Conservation (phyloP, 768 basidiomycete genomes). For the Royoungia palumana region DNA sequence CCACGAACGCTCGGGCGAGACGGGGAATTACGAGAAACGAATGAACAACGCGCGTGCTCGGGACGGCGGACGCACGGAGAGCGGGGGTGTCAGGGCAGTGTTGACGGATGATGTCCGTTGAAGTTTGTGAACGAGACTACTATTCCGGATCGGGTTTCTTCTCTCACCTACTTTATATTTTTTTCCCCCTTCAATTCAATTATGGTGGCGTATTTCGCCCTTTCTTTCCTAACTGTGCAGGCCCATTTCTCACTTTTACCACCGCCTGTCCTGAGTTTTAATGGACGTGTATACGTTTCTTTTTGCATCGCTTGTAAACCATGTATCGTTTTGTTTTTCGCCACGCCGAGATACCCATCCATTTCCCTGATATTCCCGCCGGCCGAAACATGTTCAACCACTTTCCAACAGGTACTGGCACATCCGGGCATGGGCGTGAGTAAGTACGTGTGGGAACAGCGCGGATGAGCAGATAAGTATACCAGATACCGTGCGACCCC, state of each 20-base stretch:
- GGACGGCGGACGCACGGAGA: conserved; percentile 81
- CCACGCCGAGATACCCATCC: conserved; percentile 29
- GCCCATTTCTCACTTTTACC: conserved; percentile 11
- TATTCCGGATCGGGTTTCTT: conserved; percentile 8
- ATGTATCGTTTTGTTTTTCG: conserved; percentile 3
- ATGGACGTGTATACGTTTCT: conserved; percentile 22
- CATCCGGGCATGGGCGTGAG: too few species aligned
- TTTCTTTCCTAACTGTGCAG: conserved; percentile 5
- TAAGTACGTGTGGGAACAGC: too few species aligned
- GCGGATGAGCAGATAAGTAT: too few species aligned
- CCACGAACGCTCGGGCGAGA: conserved; percentile 22
- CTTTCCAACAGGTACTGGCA: too few species aligned
- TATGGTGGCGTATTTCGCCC: conserved; percentile 9
- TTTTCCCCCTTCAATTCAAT: conserved; percentile 2
- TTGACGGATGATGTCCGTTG: conserved; percentile 41
- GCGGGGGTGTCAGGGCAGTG: conserved; percentile 79
- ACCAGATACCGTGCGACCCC: too few species aligned
- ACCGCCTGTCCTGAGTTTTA: conserved; percentile 8
- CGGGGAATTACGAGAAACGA: conserved; percentile 39
- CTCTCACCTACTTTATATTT: conserved; percentile 1
- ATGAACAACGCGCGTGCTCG: conserved; percentile 74
- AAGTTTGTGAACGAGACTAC: conserved; percentile 13
- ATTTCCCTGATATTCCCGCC: neutral
- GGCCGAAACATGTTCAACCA: too few species aligned
- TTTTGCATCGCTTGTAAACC: conserved; percentile 16